Conservation (phyloP, 2,329 filamentous ascomycete genomes). For the Davidsoniella virescens region DNA sequence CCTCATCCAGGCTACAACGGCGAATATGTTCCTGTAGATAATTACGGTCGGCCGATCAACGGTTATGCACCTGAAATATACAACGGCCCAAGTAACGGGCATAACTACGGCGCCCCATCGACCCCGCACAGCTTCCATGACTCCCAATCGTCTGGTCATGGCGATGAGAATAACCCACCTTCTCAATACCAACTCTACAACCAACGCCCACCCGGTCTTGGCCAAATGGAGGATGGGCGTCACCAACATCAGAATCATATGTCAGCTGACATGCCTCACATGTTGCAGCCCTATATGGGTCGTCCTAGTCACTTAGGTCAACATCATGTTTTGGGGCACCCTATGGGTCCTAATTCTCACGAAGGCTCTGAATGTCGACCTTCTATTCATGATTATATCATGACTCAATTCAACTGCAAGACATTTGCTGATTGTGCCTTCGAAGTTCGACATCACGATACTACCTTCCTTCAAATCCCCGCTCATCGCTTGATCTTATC, state of each 20-base stretch:
- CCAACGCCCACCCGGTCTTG: conserved; percentile 4
- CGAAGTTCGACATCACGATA: conserved; percentile 26
- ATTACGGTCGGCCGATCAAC: conserved; percentile 23
- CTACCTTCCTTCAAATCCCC: conserved; percentile 26
- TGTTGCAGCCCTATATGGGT: conserved; percentile 20
- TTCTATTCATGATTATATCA: conserved; percentile 13
- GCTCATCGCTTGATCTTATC: conserved; percentile 40
- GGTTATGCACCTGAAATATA: conserved; percentile 13
- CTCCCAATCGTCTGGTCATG: conserved; percentile 39
- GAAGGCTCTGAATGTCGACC: not conserved
- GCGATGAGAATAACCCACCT: conserved; percentile 22
- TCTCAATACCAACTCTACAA: conserved; percentile 8
- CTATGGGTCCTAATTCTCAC: not conserved
- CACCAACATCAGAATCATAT: conserved; percentile 9
- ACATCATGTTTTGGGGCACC: conserved; percentile 10
- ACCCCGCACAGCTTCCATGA: conserved; percentile 45
- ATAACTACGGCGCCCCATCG: conserved; percentile 31
- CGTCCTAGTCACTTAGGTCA: conserved; percentile 19
- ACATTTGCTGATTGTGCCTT: conserved; percentile 26
- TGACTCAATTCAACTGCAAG: conserved; percentile 21
- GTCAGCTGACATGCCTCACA: conserved; percentile 19
- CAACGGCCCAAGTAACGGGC: conserved; percentile 6
- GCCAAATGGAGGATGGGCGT: conserved; percentile 20
- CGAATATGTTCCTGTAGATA: conserved; percentile 24
- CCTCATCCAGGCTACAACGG: conserved; percentile 23